Conservation (phyloP, 2,329 filamentous ascomycete species). For the Botryotinia globosa region DNA sequence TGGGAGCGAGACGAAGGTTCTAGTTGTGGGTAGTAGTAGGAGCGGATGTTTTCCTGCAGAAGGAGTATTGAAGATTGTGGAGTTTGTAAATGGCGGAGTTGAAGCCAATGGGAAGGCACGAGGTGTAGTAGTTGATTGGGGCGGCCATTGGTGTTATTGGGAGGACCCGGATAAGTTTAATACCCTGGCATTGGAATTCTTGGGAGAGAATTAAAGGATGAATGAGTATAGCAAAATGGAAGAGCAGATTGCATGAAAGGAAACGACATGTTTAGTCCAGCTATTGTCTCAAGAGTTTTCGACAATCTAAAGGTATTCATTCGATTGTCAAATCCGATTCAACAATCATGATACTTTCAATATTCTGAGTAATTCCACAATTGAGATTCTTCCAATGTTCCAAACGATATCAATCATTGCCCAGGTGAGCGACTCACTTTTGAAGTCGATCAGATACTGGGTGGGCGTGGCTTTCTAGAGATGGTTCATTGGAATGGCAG, state of each 20-base stretch:
- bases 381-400: too few relatives aligned
- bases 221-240: background rate
- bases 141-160: constrained; percentile 40
- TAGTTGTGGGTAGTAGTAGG: constrained; percentile 36
- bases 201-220: constrained; percentile 16
- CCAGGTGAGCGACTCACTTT: background rate
- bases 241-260: background rate
- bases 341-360: background rate
- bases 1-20: constrained; percentile 29
- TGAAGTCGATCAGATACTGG: background rate
- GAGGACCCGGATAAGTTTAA: constrained; percentile 35
- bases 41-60: constrained; percentile 38
- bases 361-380: background rate
- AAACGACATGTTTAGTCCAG: background rate
- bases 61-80: constrained; percentile 36
- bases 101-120: constrained; percentile 21
- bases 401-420: background rate
- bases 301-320: background rate
- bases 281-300: background rate
- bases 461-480: background rate
- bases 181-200: constrained; percentile 30
- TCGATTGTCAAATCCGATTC: background rate
- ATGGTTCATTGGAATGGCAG: too few relatives aligned
- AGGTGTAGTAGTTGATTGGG: constrained; percentile 35
- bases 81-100: constrained; percentile 31